A percentile compares a stretch with the other conserved stretches of the same genome.
Evolutionary conservation across 2,329 filamentous ascomycete species (phyloP).

Genomic region (Botrytis squamosa): DNA sequence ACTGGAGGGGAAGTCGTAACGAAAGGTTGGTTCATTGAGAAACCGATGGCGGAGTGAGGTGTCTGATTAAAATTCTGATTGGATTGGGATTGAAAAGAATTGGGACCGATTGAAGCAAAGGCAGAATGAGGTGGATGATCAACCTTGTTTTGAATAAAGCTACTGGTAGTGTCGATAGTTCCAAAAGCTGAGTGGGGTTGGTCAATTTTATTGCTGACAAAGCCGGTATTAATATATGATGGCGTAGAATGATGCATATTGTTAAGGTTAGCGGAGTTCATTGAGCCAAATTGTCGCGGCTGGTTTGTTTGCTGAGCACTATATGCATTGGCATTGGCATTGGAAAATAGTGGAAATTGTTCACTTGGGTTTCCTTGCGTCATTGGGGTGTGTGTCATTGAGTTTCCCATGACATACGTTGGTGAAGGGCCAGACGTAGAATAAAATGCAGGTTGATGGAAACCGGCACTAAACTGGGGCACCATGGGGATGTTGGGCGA

Average conservation of each 20-base stretch:
- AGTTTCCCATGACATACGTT: constrained; percentile 28
- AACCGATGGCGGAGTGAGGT: constrained; percentile 24
- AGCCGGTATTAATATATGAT: constrained; percentile 29
- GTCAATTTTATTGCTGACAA: constrained; percentile 28
- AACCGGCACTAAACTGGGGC: constrained; percentile 29
- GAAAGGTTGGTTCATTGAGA: constrained; percentile 32
- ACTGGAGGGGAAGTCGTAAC: constrained; percentile 31
- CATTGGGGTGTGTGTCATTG: constrained; percentile 27
- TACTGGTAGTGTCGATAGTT: constrained; percentile 23
- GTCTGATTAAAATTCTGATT: constrained; percentile 29
- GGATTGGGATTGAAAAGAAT: constrained; percentile 26
- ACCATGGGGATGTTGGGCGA: constrained; percentile 31
- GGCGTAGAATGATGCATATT: constrained; percentile 26
- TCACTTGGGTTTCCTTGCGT: constrained; percentile 26
- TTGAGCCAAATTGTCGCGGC: constrained; percentile 28
- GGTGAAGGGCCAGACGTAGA: constrained; percentile 24
- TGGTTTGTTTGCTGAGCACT: constrained; percentile 29
- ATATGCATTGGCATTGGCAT: constrained; percentile 27
- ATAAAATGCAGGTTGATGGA: constrained; percentile 29
- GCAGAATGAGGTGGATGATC: constrained; percentile 26
- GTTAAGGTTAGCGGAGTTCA: constrained; percentile 23
- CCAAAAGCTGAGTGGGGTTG: constrained; percentile 27
- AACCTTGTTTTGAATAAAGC: constrained; percentile 30
- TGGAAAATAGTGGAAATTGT: constrained; percentile 29
- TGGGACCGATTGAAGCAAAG: constrained; percentile 29